These are phyloP conservation scores for Blastobotrys ciferrii DNA, from an alignment of 1,139 yeast species.

Conservation along the genomic window DNA sequence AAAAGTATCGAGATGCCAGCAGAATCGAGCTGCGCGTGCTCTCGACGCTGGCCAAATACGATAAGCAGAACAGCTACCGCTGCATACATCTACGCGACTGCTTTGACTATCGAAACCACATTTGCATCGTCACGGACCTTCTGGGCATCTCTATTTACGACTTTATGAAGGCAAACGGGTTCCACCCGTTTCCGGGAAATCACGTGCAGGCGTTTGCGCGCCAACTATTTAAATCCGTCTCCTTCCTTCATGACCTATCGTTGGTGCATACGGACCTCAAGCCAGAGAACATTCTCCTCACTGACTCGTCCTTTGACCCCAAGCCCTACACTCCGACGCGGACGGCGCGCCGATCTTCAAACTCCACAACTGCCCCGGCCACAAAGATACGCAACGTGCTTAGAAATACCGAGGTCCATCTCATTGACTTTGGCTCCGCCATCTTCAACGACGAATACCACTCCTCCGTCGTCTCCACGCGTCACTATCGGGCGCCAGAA, in stretches of 20 bases:
- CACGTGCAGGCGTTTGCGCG: slow-evolving; percentile 88
- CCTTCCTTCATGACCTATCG: slow-evolving; percentile 83
- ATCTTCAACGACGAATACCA: slow-evolving; percentile 93
- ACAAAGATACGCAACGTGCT: slow-evolving; percentile 47
- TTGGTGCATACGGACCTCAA: slow-evolving; percentile 92
- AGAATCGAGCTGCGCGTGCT: slow-evolving; percentile 63
- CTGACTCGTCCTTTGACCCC: slow-evolving; percentile 30
- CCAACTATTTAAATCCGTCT: slow-evolving; percentile 81
- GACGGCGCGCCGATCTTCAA: slow-evolving; percentile 3
- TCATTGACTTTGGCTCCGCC: slow-evolving; percentile 96
- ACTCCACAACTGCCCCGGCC: slow-evolving; percentile 9
- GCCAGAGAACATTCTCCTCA: slow-evolving; percentile 87
- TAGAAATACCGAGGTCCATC: slow-evolving; percentile 74
- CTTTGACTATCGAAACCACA: slow-evolving; percentile 90
- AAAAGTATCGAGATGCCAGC: slow-evolving; percentile 46
- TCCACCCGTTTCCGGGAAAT: slow-evolving; percentile 67
- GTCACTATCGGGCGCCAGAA: slow-evolving; percentile 98
- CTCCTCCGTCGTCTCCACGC: slow-evolving; percentile 79
- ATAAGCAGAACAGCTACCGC: slow-evolving; percentile 55
- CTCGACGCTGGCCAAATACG: slow-evolving; percentile 69
- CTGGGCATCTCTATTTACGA: slow-evolving; percentile 85
- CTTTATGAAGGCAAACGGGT: slow-evolving; percentile 70
- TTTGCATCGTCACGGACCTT: slow-evolving; percentile 88
- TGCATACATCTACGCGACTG: slow-evolving; percentile 79
- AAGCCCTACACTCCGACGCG: slow-evolving; percentile 7